Evolutionary conservation across 495 filamentous ascomycete genomes (phyloP), one percentile per base, ranked within the genome.

Genomic region (Xylaria longipes): DNA sequence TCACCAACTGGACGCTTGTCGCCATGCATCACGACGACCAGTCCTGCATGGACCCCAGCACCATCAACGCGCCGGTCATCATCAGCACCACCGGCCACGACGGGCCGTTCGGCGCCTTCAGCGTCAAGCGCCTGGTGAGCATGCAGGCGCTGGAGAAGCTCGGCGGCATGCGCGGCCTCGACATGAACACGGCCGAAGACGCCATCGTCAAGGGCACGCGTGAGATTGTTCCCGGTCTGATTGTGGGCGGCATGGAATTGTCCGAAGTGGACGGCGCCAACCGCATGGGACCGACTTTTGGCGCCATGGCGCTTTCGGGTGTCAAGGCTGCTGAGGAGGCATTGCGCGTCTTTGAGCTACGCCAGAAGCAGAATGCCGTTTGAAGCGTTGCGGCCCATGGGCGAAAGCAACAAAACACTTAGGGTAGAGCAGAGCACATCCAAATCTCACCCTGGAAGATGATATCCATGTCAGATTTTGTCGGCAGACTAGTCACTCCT

Each of bases 31-130:
- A 97, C 80, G 92, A 94, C 80, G 93, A 95, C 82, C 93, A 96
- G 84, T 91, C 88, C 71, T 96, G 93, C 90, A 97, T 96, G 93
- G 94, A 97, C 80, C 94, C 94, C 72, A 97, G 94, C 87, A 97
- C 94, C 79, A 94, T 97, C 87, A 97, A 97, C 78, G 92, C 93
- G 3, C 93, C 94, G 3, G 79, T 97, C 68, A 84, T 96, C 72
- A 91, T 97, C 81, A 92, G 89, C 69, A 97, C 94, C 50, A 97
- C 94, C 12, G 94, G 94, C 43, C 94, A 97, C 74, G 94, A 97
- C 72, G 94, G 93, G 7, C 94, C 94, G 17, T 95, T 95, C 77
- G 94, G 94, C 68, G 94, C 94, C 50, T 97, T 97, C 87, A 89
- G 84, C 71, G 93, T 91, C 77, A 96, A 96, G 88, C 87, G 93